phyloP scores from a whole-genome alignment of 495 filamentous ascomycete genomes.

The Darksidea phi region DNA sequence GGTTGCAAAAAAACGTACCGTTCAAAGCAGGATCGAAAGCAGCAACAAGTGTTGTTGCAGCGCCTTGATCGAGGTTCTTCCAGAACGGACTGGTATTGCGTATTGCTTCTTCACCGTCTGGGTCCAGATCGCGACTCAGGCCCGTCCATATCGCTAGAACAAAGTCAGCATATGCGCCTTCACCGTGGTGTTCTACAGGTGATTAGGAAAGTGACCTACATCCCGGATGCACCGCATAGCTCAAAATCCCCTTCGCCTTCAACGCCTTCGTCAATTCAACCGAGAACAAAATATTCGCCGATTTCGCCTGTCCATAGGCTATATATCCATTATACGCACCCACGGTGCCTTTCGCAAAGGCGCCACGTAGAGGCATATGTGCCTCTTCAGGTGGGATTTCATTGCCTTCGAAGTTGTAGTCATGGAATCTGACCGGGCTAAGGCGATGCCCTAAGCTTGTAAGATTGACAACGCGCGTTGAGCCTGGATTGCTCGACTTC shows the following conservation, averaged over 20 bases:
- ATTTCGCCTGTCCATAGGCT: conserved; percentile 33
- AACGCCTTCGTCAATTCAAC: conserved; percentile 17
- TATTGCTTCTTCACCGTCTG: conserved; percentile 28
- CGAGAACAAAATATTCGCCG: conserved; percentile 32
- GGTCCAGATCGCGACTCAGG: conserved; percentile 26
- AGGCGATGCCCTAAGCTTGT: conserved; percentile 29
- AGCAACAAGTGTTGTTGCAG: conserved; percentile 31
- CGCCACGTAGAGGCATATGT: background rate
- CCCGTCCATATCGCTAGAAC: conserved; percentile 30
- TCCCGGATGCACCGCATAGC: conserved; percentile 35
- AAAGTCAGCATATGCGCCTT: background rate
- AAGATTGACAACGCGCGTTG: conserved; percentile 30
- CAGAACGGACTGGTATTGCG: conserved; percentile 25
- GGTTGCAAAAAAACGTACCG: conserved; percentile 5
- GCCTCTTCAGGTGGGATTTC: conserved; percentile 28
- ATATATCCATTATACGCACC: conserved; percentile 31
- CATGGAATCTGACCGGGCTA: conserved; percentile 32
- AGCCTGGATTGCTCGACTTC: conserved; percentile 10
- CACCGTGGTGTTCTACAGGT: background rate
- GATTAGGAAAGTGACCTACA: conserved; percentile 15
- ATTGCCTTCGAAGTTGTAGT: conserved; percentile 35
- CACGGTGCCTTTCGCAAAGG: conserved; percentile 5
- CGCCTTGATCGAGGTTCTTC: conserved; percentile 35
- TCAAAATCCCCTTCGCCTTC: conserved; percentile 25
- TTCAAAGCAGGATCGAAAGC: conserved; percentile 34